Base-by-base conservation (phyloP, 768 basidiomycete genomes). In the Tylopilus intermedius region DNA sequence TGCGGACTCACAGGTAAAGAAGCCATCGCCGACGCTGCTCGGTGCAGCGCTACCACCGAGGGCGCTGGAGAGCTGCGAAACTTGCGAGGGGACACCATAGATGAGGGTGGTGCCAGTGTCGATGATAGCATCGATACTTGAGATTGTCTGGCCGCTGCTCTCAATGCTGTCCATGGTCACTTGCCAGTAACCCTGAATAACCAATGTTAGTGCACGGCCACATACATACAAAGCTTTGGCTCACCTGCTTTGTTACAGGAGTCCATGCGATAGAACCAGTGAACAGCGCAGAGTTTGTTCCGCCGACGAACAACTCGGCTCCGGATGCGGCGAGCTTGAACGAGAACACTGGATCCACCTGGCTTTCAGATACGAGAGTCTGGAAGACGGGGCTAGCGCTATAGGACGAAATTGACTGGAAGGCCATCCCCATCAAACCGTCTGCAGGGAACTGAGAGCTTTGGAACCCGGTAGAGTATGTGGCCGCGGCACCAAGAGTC, bases 251-350 rank as follows among this genome's bases (percentile, higher is more conserved):
- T 14, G 62, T 64, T 2, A 72, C 67, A 5, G 59, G 57, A 0
- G 42, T 45, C 33, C 63, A 77, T 10, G 65, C 69, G 49, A 78
- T 60, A 1, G 43, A 49, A 9, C 75, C 75, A 33, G 60, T 65
- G 60, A 70, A 77, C 51, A 69, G 62, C n/a, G 60, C 47, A 3
- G 61, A 39, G 58, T 79, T 69, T 26, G 62, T 57, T 39, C 76
- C 76, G 22, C 78, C 77, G 24, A 78, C 43, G 58, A 58, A 73
- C 29, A 76, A 62, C 56, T 73, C 66, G 26, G 59, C 49, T 22
- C 57, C 59, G 70, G 63, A 35, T 60, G 26, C 2, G 0, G 58
- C 11, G 14, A 60, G 50, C 14, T 58, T 58, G 45, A 60, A 54
- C 0, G 56, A 68, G 56, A 73, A 71, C 38, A 60, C 53, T 27